Conservation (phyloP, 2,329 filamentous ascomycete genomes). For the Fusarium xylarioides region DNA sequence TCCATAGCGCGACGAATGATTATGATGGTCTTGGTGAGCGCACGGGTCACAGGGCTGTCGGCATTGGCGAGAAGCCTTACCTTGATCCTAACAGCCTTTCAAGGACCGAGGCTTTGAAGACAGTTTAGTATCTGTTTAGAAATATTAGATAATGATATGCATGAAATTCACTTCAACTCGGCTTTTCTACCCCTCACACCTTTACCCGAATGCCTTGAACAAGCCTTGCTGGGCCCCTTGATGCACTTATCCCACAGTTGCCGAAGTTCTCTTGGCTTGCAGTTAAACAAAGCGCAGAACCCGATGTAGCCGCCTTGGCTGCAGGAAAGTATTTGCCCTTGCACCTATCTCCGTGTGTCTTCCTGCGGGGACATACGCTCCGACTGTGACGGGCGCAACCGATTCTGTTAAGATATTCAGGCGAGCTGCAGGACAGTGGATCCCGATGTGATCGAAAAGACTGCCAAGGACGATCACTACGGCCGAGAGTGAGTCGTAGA, state of each 20-base stretch:
- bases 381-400: neutral
- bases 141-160: neutral
- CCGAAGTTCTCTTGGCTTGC: neutral
- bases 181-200: accelerated
- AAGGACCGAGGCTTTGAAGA: slow-evolving; percentile 38
- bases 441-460: neutral
- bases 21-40: slow-evolving; percentile 62
- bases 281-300: neutral
- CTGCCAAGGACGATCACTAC: neutral
- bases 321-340: too few species aligned
- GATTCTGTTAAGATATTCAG: neutral
- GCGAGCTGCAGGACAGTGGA: neutral
- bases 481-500: too few species aligned
- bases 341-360: neutral
- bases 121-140: neutral
- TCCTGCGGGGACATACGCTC: neutral
- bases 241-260: too few species aligned
- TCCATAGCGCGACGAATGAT: slow-evolving; percentile 68
- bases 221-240: too few species aligned
- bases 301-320: neutral
- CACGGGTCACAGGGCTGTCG: slow-evolving; percentile 62
- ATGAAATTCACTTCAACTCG: neutral
- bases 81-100: slow-evolving; percentile 61
- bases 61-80: slow-evolving; percentile 64
- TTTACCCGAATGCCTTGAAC: neutral